Evolutionary conservation across 1,139 yeast genomes (phyloP), one percentile per base, ranked within the genome.

Genomic region (Pneumocystis sp.): DNA sequence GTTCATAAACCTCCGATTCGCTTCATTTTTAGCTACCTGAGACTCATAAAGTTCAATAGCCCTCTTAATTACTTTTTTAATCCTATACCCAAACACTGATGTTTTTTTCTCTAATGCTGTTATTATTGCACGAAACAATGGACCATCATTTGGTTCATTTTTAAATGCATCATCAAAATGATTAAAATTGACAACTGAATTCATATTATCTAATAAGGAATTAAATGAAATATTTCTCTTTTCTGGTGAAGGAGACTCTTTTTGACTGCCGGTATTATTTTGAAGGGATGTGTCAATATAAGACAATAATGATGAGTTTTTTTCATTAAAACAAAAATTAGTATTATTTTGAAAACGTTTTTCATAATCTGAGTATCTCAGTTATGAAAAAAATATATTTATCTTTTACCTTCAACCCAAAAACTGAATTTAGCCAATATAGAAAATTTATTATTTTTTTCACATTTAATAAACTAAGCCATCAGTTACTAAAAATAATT

Each of bases 71-170:
- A 79, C 71, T 67, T 73, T 72, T 69, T 78, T 79, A 60, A 81
- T 76, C 8, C 78, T 75, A 61, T 77, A 77, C 66, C 81, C 80
- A 68, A 85, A 76, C 25, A 74, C 73, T 0, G 83, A 82, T 0
- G 86, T 76, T 63, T 78, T 76, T 31, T 78, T 76, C 72, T 87
- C 95, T 71, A 84, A 81, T 8, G 77, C 77, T 15, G 77, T 76
- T 25, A 87, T 74, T 0, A 83, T 76, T 44, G 82, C 83, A 63
- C 95, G 77, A 72, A 87, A 87, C 61, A 83, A 81, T 0, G 95
- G 95, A 0, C 95, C 95, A 72, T 87, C 95, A 66, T 84, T 87
- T 1, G 77, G 71, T 78, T 76, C 76, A 34, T 77, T 70, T 6
- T 70, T 68, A 45, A 72, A 72, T 42, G 71, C 75, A 50, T 50